Percentiles rank a stretch among this genome's conserved stretches.
Conservation (phyloP, 768 basidiomycete species). For the Russula emetica region DNA sequence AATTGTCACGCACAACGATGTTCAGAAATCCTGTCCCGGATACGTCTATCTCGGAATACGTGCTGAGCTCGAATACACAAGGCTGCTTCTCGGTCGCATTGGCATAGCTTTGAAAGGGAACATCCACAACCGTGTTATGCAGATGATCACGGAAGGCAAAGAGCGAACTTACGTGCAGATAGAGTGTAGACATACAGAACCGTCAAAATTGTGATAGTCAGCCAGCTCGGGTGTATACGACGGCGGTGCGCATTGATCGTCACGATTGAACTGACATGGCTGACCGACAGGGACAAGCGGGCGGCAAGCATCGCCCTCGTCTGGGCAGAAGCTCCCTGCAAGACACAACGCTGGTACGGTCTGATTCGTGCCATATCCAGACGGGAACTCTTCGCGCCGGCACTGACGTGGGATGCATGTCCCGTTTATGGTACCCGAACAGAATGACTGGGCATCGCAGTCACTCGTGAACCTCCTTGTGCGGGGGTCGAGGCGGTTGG, state of each 20-base stretch:
- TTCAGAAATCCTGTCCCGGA: slow-evolving; percentile 18
- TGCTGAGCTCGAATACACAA: slow-evolving; percentile 41
- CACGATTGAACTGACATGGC: slow-evolving; percentile 27
- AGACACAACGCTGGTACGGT: slow-evolving; percentile 19
- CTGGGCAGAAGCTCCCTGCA: slow-evolving; percentile 25
- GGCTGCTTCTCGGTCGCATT: slow-evolving; percentile 39
- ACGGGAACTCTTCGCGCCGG: slow-evolving; percentile 25
- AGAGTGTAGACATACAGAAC: slow-evolving; percentile 23
- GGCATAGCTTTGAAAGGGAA: slow-evolving; percentile 34
- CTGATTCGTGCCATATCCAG: slow-evolving; percentile 15
- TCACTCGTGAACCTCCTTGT: slow-evolving; percentile 24
- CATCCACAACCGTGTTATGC: slow-evolving; percentile 2
- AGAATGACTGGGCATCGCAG: slow-evolving; percentile 26
- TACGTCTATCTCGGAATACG: slow-evolving; percentile 32
- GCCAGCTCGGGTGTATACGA: slow-evolving; percentile 11
- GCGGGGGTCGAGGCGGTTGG: slow-evolving; percentile 25
- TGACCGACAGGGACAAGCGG: slow-evolving; percentile 20
- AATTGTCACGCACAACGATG: slow-evolving; percentile 27
- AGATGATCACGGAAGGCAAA: background rate
- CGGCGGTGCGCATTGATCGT: slow-evolving; percentile 26
- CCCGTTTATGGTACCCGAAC: slow-evolving; percentile 20
- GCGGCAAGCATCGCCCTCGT: slow-evolving; percentile 24
- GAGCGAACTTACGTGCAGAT: slow-evolving; percentile 23
- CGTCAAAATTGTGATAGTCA: slow-evolving; percentile 16
- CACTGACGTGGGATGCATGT: slow-evolving; percentile 25